Evolutionary conservation across 139 green algal species (phyloP), one percentile per base, ranked within the genome.

Genomic region (Mychonastes homosphaera): DNA sequence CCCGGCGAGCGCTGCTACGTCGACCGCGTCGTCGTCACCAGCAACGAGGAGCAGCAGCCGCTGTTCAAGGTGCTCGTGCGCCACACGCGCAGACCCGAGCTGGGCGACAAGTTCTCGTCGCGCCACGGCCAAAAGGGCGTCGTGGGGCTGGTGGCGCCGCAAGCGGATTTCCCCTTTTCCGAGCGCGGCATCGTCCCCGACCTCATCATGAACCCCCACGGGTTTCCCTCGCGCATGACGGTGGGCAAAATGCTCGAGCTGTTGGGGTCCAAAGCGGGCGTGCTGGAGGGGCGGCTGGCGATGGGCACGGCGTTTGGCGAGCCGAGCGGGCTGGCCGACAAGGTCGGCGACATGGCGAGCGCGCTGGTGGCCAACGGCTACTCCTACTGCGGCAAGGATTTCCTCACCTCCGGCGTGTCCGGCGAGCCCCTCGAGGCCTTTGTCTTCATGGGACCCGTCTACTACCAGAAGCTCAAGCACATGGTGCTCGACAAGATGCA

Each of bases 401-500:
- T 86, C 35, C 73, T 97, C 34, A 89, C 79, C 4, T 85, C 63
- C 19, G 90, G 92, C 56, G 94, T 95, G 65, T 95, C 86, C 44
- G 87, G 88, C 6, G 90, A 97, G 77, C 82, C 87, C 0, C 75
- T 99, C 36, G 74, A 93, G 71, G 87, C 85, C 8, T 94, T 91
- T 82, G 96, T 99, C 70, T 99, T 97, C 81, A 97, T 97, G 84
- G 93, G 93, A 4, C 88, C 88, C 10, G 85, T 98, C 8, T 99
- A 98, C 73, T 99, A 99, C 74, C 92, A 99, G 75, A 97, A 97
- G 81, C 84, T 99, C 10, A 99, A 99, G 84, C 93, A 99, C 73
- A 99, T 99, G 93, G 93, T 98, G 60, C 66, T 97, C 53, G 93
- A 99, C 72, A 99, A 99, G 79, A 95, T 99, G 88, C 92, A 99